Evolutionary conservation across 805 yeast genomes (phyloP), one percentile per base, ranked within the genome.

Genomic region (Kodamaea kaohsiungensis): DNA sequence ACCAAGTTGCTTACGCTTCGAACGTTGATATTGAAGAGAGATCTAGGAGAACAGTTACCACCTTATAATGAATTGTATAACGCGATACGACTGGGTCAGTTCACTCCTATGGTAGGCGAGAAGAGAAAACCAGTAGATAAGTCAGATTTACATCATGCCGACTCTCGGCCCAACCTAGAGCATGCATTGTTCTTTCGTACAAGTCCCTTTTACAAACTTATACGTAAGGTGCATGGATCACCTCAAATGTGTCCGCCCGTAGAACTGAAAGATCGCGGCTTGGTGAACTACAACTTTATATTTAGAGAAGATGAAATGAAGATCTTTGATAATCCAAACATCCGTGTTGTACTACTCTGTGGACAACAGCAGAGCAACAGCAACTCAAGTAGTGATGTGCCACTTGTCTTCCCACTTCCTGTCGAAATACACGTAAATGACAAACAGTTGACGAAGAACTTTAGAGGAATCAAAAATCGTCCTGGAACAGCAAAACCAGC

Each of bases 401-500:
- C 66, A 8, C 60, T 90, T 8, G 83, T 81, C 60, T 92, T 84
- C 61, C 98, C 98, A 0, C 75, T 72, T 25, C 90, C 89, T 4
- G 72, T 86, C 46, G 96, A 88, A 63, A 72, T 92, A 2, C 77
- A 76, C 42, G 76, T 88, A 40, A 90, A 93, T 64, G 78, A 76
- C 4, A 56, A 59, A 1, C 83, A 83, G 55, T 81, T 85, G 1
- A 54, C 60, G 15, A 63, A 61, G 52, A 60, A 56, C 49, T 64
- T 64, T 47, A 82, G 85, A 53, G 98, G 98, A 0, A 71, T 91
- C 30, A 90, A 90, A 63, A 87, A 87, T 47, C 82, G 79, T 55
- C 80, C 81, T 0, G 97, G 96, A 0, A 86, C 97, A 0, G 87
- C 91, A 1, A 80, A 83, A 56, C 97, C 98, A 0, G 91, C 90